Evolutionary conservation across 441 rosid genomes (phyloP).

Genomic region (Erysimum cheiri): DNA sequence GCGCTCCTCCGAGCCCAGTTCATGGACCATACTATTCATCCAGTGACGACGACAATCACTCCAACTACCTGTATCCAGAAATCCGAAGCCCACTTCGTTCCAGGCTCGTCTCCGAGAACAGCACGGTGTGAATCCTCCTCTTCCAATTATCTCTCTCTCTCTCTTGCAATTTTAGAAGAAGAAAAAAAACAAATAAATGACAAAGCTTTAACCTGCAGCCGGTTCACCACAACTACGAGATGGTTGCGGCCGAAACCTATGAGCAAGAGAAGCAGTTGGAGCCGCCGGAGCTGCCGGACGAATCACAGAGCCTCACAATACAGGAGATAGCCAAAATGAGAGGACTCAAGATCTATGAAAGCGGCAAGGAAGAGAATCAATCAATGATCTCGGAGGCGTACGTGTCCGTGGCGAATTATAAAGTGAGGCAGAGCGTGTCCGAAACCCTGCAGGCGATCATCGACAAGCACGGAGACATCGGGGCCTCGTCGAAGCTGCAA

Average conservation of each 20-base stretch:
- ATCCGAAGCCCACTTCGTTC: constrained; percentile 34
- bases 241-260: constrained; percentile 32
- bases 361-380: constrained; percentile 49
- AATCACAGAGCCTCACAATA: constrained; percentile 42
- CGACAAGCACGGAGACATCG: constrained; percentile 73
- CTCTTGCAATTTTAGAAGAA: constrained; percentile 3
- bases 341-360: constrained; percentile 32
- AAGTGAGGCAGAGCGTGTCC: constrained; percentile 54
- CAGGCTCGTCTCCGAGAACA: constrained; percentile 20
- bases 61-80: constrained; percentile 44
- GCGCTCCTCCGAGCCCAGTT: constrained; percentile 29
- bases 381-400: constrained; percentile 63
- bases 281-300: constrained; percentile 45
- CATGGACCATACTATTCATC: constrained; percentile 41
- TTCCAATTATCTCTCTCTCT: not conserved
- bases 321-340: constrained; percentile 41
- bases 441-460: constrained; percentile 54
- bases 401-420: constrained; percentile 63
- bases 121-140: constrained; percentile 34
- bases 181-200: not conserved
- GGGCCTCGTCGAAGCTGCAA: constrained; percentile 59
- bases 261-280: constrained; percentile 43
- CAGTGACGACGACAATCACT: constrained; percentile 41
- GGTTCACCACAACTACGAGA: constrained; percentile 38
- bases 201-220: constrained; percentile 24